Evolutionary conservation across 805 yeast species (phyloP).

Genomic region (Isabelozyma rhagii): DNA sequence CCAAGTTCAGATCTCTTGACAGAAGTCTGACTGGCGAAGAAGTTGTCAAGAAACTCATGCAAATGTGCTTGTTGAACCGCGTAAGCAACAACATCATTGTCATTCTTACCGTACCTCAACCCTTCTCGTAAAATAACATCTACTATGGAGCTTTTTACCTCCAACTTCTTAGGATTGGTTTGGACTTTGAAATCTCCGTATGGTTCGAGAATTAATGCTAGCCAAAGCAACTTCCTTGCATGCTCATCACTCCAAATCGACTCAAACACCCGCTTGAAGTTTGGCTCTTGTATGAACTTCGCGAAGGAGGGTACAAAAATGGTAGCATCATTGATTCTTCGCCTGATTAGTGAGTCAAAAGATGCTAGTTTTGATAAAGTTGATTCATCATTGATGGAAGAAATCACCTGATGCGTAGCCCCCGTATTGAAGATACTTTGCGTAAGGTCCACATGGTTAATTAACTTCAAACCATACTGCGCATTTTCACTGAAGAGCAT

Average conservation of each 20-base stretch:
- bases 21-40: constrained; percentile 8
- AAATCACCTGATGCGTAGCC: constrained; percentile 13
- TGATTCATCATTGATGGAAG: constrained; percentile 11
- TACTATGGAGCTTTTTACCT: constrained; percentile 20
- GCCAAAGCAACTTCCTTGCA: constrained; percentile 38
- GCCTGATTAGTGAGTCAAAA: constrained; percentile 3
- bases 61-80: constrained; percentile 26
- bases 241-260: constrained; percentile 2
- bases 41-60: constrained; percentile 13
- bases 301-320: constrained; percentile 17
- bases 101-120: constrained; percentile 57
- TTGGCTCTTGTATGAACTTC: background rate
- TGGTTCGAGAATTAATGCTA: constrained; percentile 48
- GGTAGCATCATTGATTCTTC: constrained; percentile 19
- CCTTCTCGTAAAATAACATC: constrained; percentile 64
- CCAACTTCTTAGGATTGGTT: constrained; percentile 34
- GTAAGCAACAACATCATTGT: constrained; percentile 50
- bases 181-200: constrained; percentile 40
- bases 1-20: constrained; percentile 60
- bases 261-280: background rate
- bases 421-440: constrained; percentile 53
- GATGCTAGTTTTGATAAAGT: constrained; percentile 7
- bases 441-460: constrained; percentile 54
- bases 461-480: constrained; percentile 56
- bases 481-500: constrained; percentile 66